Percentiles rank a stretch among this genome's conserved stretches.
phyloP scores from a whole-genome alignment of 331 rosid genomes.

The Cucumis variabilis region DNA sequence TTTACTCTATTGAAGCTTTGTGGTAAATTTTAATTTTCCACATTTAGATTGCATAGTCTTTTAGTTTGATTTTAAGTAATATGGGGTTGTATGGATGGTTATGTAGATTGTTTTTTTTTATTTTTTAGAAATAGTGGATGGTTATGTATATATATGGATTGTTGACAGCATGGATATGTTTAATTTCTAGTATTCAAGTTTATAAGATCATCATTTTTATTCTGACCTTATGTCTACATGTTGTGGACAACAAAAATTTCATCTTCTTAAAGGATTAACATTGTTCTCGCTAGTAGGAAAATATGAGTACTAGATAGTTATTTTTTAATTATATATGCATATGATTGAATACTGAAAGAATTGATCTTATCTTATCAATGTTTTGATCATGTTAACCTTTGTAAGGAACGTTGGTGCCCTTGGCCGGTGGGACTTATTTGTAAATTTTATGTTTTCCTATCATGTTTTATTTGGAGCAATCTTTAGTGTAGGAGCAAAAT shows the following conservation, averaged over 20 bases:
- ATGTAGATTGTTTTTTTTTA: background rate
- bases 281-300: background rate
- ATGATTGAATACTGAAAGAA: background rate
- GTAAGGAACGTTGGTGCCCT: conserved; percentile 89
- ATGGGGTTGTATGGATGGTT: background rate
- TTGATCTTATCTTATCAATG: background rate
- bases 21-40: conserved; percentile 54
- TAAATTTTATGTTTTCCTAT: too few species aligned
- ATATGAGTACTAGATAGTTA: background rate
- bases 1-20: conserved; percentile 87
- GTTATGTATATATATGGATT: background rate
- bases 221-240: background rate
- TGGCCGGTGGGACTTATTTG: conserved; percentile 99
- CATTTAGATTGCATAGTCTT: background rate
- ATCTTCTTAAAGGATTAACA: background rate
- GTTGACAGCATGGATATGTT: background rate
- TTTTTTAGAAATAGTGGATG: background rate
- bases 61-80: conserved; percentile 3
- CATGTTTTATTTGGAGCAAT: too few species aligned
- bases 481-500: too few species aligned
- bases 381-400: background rate
- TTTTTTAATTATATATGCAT: background rate
- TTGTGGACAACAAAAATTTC: background rate
- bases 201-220: background rate
- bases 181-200: background rate